Conservation (phyloP, 768 basidiomycete species). For the Lactarius hengduanensis region DNA sequence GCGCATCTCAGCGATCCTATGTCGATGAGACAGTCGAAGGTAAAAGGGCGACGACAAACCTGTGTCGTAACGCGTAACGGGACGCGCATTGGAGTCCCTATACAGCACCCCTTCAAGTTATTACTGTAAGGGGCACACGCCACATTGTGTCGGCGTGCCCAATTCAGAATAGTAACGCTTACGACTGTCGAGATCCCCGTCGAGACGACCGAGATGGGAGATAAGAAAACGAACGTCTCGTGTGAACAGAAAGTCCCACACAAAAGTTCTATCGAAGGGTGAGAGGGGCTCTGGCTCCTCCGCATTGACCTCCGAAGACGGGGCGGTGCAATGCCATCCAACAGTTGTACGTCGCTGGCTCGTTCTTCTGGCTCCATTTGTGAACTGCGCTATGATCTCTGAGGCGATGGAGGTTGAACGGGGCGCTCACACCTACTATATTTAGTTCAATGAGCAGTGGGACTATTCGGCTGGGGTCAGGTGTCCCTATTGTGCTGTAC, state of each 20-base stretch:
- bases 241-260: neutral
- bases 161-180: neutral
- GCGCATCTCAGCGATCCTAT: too few species aligned
- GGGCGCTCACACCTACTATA: neutral
- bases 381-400: neutral
- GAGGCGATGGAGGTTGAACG: neutral
- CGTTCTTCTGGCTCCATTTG: neutral
- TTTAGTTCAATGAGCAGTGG: neutral
- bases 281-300: neutral
- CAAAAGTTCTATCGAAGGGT: neutral
- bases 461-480: neutral
- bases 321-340: neutral
- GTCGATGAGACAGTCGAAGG: neutral
- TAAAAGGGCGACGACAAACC: too few species aligned
- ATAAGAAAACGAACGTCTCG: neutral
- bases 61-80: neutral
- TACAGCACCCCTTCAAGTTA: neutral
- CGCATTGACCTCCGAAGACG: neutral
- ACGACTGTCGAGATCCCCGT: constrained; percentile 2
- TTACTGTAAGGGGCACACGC: neutral
- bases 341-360: neutral
- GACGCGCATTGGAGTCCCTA: neutral
- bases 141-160: neutral
- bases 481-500: constrained; percentile 3
- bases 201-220: neutral